Conservation (phyloP, 2,329 filamentous ascomycete genomes). For the Hirsutella rhossiliensis region DNA sequence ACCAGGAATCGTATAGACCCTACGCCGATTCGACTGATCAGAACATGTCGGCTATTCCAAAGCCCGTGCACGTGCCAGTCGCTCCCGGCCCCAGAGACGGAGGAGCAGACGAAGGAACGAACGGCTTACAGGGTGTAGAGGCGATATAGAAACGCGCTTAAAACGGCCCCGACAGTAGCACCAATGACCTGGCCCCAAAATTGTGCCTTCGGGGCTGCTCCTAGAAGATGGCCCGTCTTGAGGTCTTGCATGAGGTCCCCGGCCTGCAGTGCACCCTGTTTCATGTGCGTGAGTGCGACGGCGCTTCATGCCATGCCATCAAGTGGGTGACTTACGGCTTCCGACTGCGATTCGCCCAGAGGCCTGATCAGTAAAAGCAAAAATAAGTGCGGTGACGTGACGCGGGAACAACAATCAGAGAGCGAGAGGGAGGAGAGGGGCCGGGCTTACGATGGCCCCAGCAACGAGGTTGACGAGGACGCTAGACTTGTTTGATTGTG, state of each 20-base stretch:
- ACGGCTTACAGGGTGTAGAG: constrained; percentile 55
- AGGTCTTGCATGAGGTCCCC: constrained; percentile 96
- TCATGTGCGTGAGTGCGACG: not conserved
- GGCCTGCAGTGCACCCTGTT: constrained; percentile 68
- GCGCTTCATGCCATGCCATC: no score
- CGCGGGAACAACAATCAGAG: not conserved
- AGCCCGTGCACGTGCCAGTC: no score
- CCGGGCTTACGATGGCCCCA: constrained; percentile 53
- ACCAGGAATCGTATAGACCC: constrained; percentile 79
- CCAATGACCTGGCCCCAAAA: constrained; percentile 96
- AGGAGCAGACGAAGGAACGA: no score
- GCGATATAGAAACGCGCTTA: constrained; percentile 78
- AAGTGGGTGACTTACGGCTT: constrained; percentile 20
- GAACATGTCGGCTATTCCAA: no score
- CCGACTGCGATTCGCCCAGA: constrained; percentile 16
- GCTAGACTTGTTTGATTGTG: constrained; percentile 65
- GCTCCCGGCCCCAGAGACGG: no score
- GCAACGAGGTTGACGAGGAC: constrained; percentile 94
- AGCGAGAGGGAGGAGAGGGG: not conserved
- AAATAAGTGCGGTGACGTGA: not conserved
- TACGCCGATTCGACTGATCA: constrained; percentile 17
- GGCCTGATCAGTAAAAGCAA: not conserved
- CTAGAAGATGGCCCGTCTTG: constrained; percentile 88
- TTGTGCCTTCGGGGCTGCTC: constrained; percentile 85
- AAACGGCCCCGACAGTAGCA: constrained; percentile 70